These are phyloP conservation scores for Cicer arietinum DNA, from an alignment of 306 rosid genomes.

Conservation along the genomic window DNA sequence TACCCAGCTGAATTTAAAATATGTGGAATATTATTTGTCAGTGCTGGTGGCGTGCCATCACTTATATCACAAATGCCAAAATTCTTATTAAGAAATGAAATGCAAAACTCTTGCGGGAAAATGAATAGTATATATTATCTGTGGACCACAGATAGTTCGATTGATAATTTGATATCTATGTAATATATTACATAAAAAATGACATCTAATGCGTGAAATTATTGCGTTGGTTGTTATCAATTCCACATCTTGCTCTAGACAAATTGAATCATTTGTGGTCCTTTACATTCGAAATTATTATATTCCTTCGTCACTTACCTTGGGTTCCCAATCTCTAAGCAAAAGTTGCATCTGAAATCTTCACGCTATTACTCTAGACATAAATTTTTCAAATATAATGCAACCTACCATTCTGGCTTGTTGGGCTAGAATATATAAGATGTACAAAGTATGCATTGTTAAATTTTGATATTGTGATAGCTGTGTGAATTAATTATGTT, in stretches of 20 bases:
- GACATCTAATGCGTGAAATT: not conserved
- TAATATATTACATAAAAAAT: too few species aligned
- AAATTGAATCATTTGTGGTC: not conserved
- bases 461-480: too few species aligned
- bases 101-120: not conserved
- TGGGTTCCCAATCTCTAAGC: too few species aligned
- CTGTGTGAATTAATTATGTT: too few species aligned
- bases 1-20: not conserved
- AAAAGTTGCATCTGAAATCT: too few species aligned
- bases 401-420: not conserved
- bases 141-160: not conserved
- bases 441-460: too few species aligned
- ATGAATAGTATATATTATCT: not conserved
- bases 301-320: too few species aligned
- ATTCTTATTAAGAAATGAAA: not conserved
- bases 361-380: too few species aligned
- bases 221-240: not conserved
- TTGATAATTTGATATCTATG: not conserved
- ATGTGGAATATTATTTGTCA: not conserved
- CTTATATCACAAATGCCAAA: slow-evolving; percentile 14
- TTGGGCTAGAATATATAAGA: not conserved
- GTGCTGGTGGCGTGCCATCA: slow-evolving; percentile 5
- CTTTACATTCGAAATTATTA: not conserved
- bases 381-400: not conserved
- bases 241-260: not conserved